Base-by-base conservation (phyloP, 768 basidiomycete species). In the Trametes elegans region DNA sequence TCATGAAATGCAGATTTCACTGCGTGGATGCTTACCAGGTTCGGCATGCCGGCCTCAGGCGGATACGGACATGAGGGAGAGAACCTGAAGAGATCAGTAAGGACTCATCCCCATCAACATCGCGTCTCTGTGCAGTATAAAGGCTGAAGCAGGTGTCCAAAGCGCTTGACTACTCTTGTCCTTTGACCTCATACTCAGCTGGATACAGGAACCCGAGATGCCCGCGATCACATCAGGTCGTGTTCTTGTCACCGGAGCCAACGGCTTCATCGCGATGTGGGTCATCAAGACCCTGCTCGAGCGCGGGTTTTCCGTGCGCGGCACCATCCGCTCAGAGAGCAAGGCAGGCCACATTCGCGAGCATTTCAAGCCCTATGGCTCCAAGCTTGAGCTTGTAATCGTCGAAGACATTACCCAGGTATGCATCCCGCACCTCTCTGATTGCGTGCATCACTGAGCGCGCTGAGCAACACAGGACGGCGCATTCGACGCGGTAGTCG, bases 341-440 rank as follows among this genome's bases (percentile, higher is more conserved):
- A 81, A 81, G 66, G 78, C 73, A 6, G 66, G 70, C 8, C 74
- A 76, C 63, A 59, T 81, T 26, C 60, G 62, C 45, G 58, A 74
- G 29, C 31, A 73, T 38, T 71, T 77, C 68, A 63, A 70, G 43
- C 59, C 63, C 8, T 65, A 69, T 28, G 73, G 72, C 7, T 68
- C 68, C 49, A 64, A 59, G 34, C 74, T 78, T 50, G 72, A 74
- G 44, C 70, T 74, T 57, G 75, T 73, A 8, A 65, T 80, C 41
- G 79, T 80, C 5, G 69, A 73, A 42, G 79, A 82, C 53, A 76
- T 81, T 57, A 74, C 70, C 18, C 60, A 70, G 62, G 76, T 74
- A 19, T 19, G 38, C 26, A 9, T 5, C 2, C 3, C 27, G 41
- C n/a, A n/a, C n/a, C n/a, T n/a, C 11, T 14, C 5, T 5, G 21